Conservation (phyloP, 345 rosid species). For the Acer yangbiense region DNA sequence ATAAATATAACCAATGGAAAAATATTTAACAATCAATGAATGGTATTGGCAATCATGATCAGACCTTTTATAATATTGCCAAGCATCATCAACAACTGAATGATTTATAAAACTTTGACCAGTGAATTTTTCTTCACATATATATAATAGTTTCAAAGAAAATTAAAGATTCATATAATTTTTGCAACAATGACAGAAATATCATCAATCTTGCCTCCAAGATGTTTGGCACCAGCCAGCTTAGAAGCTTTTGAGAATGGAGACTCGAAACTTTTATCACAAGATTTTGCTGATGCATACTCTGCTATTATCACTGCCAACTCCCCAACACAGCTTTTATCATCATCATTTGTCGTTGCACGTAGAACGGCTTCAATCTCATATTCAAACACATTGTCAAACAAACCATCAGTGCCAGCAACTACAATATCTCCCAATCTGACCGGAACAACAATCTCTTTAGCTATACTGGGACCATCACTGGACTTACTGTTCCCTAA, state of each 20-base stretch:
- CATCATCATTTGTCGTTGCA: too few relatives aligned
- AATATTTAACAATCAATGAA: too few relatives aligned
- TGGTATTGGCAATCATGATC: too few relatives aligned
- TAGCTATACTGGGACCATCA: not conserved
- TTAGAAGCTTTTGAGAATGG: not conserved
- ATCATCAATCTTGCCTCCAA: constrained; percentile 18
- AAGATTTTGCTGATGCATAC: not conserved
- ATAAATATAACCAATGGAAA: too few relatives aligned
- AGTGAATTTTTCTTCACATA: too few relatives aligned
- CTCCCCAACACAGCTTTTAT: too few relatives aligned
- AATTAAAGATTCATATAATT: too few relatives aligned
- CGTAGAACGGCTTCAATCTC: not conserved
- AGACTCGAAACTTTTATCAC: not conserved
- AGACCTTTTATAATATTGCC: too few relatives aligned
- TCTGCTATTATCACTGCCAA: not conserved
- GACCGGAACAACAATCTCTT: not conserved
- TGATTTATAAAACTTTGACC: too few relatives aligned
- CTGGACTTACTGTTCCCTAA: not conserved
- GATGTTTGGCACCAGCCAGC: not conserved
- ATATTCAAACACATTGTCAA: not conserved
- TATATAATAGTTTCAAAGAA: too few relatives aligned
- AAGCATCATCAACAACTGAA: too few relatives aligned
- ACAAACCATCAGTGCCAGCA: constrained; percentile 8
- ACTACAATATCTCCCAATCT: constrained; percentile 27
- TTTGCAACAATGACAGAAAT: constrained; percentile 25